Conservation (phyloP, 2,329 filamentous ascomycete genomes). For the Venturia carpophila region DNA sequence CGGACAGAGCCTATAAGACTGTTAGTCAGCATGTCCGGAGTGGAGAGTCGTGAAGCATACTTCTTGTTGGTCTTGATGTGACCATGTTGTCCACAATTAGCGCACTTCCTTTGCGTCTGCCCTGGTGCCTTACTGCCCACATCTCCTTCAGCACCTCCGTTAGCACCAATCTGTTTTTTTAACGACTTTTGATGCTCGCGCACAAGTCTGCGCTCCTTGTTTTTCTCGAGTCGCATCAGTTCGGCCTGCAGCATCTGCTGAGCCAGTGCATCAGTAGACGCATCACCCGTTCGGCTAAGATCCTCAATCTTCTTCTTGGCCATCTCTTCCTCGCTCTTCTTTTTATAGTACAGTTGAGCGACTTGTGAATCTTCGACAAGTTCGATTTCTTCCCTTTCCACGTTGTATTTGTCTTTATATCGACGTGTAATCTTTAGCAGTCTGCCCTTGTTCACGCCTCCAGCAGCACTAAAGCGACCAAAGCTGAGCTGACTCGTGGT, state of each 20-base stretch:
- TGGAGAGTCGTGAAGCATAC: slow-evolving; percentile 43
- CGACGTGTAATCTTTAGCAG: slow-evolving; percentile 67
- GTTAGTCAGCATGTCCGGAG: slow-evolving; percentile 19
- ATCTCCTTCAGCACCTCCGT: neutral
- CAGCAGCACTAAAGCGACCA: slow-evolving; percentile 31
- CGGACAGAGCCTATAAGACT: slow-evolving; percentile 60
- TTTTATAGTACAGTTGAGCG: slow-evolving; percentile 79
- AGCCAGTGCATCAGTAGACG: slow-evolving; percentile 54
- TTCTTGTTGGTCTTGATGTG: slow-evolving; percentile 99
- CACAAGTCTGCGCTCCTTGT: slow-evolving; percentile 80
- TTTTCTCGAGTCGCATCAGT: slow-evolving; percentile 76
- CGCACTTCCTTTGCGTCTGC: slow-evolving; percentile 71
- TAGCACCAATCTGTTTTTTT: slow-evolving; percentile 23
- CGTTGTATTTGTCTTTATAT: slow-evolving; percentile 54
- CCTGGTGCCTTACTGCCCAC: slow-evolving; percentile 1
- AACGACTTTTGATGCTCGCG: slow-evolving; percentile 81
- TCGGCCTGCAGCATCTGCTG: slow-evolving; percentile 53
- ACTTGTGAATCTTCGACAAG: slow-evolving; percentile 73
- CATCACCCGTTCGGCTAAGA: slow-evolving; percentile 57
- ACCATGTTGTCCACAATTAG: slow-evolving; percentile 91
- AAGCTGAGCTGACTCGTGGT: slow-evolving; percentile 43
- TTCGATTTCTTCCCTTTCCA: slow-evolving; percentile 52
- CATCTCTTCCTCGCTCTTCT: slow-evolving; percentile 32
- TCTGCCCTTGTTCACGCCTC: slow-evolving; percentile 41
- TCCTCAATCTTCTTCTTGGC: slow-evolving; percentile 45